A percentile compares a stretch with the other conserved stretches of the same genome.
phyloP scores from a whole-genome alignment of 78 protist genomes.

The slime mould (Dictyostelium discoideum) region DNA sequence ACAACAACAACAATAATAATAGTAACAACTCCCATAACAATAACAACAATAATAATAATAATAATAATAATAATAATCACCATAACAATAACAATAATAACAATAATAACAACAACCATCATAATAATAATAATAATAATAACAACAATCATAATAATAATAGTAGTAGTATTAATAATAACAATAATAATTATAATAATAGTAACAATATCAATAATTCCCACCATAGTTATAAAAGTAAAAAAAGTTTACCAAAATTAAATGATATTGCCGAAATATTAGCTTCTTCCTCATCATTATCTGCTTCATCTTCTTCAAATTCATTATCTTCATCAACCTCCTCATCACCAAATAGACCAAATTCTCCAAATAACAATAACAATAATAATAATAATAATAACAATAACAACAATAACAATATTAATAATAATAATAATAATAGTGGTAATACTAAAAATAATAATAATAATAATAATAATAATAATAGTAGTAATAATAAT shows the following conservation, averaged over 20 bases:
- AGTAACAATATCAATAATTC: not conserved
- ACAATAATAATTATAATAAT: not conserved
- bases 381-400: no score
- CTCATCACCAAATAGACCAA: constrained; percentile 22
- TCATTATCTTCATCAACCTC: not conserved
- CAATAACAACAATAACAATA: no score
- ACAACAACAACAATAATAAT: no score
- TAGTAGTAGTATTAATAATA: not conserved
- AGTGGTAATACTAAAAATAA: no score
- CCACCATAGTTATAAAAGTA: not conserved
- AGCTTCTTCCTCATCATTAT: not conserved
- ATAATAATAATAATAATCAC: not conserved
- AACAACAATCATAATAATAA: not conserved
- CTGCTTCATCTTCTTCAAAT: not conserved
- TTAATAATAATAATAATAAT: no score
- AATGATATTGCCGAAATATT: not conserved
- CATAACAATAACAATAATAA: not conserved
- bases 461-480: no score
- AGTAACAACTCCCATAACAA: no score
- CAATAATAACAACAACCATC: not conserved
- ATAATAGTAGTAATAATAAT: no score
- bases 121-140: not conserved
- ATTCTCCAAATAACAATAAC: not conserved
- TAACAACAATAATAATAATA: not conserved
- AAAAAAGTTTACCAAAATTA: constrained; percentile 1